Base-by-base conservation (phyloP, 2,329 filamentous ascomycete species). In the Colletotrichum sp. region DNA sequence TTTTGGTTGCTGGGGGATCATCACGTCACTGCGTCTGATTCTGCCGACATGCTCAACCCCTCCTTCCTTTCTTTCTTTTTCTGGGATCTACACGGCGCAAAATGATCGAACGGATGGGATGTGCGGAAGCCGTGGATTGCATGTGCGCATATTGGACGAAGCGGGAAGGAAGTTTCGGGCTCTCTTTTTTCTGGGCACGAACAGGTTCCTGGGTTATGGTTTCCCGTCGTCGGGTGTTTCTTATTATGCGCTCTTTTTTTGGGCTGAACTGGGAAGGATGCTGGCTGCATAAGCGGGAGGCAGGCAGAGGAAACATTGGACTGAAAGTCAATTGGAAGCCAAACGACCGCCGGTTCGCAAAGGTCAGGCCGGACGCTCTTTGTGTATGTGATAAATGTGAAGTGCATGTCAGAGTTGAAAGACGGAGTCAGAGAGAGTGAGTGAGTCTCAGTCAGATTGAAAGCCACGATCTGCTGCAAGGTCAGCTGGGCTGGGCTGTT, bases 21-120 rank as follows among this genome's bases (percentile, higher is more conserved):
- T 73, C 69, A 64, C 73, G 73, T 68, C 73, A 73, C 44, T 36
- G 64, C 62, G 57, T 26, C 34, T 52, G 68, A 24, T 15, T 57
- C 34, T 66, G 39, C 62, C 62, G 69, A 72, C 60, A 62, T 44
- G 39, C 39, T 44, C 39, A n/a, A 18, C 39, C 39, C 18, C 39
- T n/a, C 62, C 24, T 24, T 49, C 21, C 44, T 60, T 21, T 8
- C 21, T 57, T 57, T 13, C n/a, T 57, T 24, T 24, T 24, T 57
- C 52, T 57, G 21, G 52, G 52, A 49, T 26, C 18, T 44, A n/a
- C 34, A 36, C 34, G 34, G 34, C 39, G 39, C 39, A n/a, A 44
- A 10, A 44, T n/a, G 1, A n/a, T 72, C 21, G 57, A 44, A 60
- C 21, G 15, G 8, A 24, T 18, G 28, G 55, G 65, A 55, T 55